phyloP scores from a whole-genome alignment of 305 asterid genomes.

The Solanum chacoense region DNA sequence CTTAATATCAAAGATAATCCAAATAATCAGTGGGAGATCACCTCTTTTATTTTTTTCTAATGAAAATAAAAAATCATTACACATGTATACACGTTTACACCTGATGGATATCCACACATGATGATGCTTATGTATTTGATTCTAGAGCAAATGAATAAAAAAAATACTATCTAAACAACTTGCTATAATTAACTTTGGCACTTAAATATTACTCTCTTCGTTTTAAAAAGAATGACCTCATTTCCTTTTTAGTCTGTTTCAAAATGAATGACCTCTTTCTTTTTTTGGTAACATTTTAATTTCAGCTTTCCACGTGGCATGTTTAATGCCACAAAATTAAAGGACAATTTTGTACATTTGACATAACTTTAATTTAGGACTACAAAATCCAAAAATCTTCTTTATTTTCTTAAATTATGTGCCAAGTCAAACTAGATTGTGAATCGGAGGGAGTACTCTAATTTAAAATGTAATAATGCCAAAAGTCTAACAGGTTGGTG shows the following conservation, averaged over 20 bases:
- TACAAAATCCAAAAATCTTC: too few species aligned
- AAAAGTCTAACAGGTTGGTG: neutral
- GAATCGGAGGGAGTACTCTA: neutral
- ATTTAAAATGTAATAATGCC: neutral
- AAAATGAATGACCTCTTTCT: too few species aligned
- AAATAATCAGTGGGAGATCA: neutral
- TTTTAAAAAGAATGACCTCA: too few species aligned
- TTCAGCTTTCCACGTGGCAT: too few species aligned
- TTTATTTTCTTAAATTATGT: accelerated
- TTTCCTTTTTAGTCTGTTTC: too few species aligned
- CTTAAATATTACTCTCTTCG: neutral
- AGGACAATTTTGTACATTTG: too few species aligned
- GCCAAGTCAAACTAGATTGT: too few species aligned
- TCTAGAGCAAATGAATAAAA: neutral
- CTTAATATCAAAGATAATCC: neutral
- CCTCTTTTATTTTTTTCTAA: neutral
- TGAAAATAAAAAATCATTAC: neutral
- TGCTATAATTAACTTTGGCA: neutral
- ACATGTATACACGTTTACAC: neutral
- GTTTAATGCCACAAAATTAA: too few species aligned
- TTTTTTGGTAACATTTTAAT: too few species aligned
- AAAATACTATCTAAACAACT: neutral
- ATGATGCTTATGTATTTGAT: neutral
- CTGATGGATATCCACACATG: neutral
- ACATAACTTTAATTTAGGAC: too few species aligned